phyloP scores from a whole-genome alignment of 1,139 yeast genomes.

The Sugiyamaella japonica region DNA sequence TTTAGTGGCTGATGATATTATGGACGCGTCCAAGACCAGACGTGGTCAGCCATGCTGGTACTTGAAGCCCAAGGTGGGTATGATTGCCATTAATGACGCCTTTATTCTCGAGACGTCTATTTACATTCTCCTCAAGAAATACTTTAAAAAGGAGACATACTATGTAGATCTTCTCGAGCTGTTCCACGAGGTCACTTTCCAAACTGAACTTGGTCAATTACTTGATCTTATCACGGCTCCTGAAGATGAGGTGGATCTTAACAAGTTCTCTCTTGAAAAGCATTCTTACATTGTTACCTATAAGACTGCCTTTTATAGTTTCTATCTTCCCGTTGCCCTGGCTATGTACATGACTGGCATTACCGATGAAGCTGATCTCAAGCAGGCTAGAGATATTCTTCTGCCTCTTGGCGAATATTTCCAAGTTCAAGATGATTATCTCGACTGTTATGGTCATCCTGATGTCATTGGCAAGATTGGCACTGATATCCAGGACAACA shows the following conservation, averaged over 20 bases:
- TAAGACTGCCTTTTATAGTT: slow-evolving; percentile 97
- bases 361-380: slow-evolving; percentile 65
- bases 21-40: slow-evolving; percentile 96
- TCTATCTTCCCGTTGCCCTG: slow-evolving; percentile 95
- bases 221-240: slow-evolving; percentile 96
- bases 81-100: slow-evolving; percentile 95
- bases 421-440: slow-evolving; percentile 97
- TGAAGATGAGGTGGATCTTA: slow-evolving; percentile 86
- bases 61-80: slow-evolving; percentile 69
- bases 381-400: slow-evolving; percentile 84
- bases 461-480: slow-evolving; percentile 98
- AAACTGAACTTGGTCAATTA: slow-evolving; percentile 96
- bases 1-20: slow-evolving; percentile 97
- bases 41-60: slow-evolving; percentile 99
- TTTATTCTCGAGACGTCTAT: slow-evolving; percentile 97
- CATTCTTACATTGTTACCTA: slow-evolving; percentile 94
- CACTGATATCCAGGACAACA: slow-evolving; percentile 97
- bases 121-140: slow-evolving; percentile 82
- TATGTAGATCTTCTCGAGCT: slow-evolving; percentile 89
- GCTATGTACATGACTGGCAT: slow-evolving; percentile 94
- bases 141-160: slow-evolving; percentile 77
- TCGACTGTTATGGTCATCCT: slow-evolving; percentile 97
- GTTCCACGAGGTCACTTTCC: slow-evolving; percentile 84
- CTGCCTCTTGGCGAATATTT: slow-evolving; percentile 97
- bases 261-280: slow-evolving; percentile 81